Base-by-base conservation (phyloP, 2,329 filamentous ascomycete genomes). In the Apiospora hydei region DNA sequence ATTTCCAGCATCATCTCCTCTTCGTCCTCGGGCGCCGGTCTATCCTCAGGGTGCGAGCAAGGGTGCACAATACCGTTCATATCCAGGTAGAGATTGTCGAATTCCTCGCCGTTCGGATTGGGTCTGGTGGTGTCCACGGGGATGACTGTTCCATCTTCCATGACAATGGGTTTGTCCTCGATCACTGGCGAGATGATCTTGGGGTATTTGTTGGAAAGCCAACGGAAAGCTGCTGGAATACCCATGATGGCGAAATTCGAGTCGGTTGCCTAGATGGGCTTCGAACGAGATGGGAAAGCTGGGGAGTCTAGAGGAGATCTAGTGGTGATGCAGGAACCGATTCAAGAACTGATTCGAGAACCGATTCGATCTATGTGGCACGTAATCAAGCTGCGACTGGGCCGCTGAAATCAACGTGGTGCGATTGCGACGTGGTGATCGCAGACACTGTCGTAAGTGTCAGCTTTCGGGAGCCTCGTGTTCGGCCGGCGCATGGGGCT, bases 31-130 rank as follows among this genome's bases (percentile, higher is more conserved):
- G 96, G 96, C 4, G 96, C 91, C 1, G 96, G 95, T 74, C 91
- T 91, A 79, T 98, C 96, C 82, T 99, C 96, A 0, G 96, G 96
- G 84, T 99, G 96, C 67, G 96, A 98, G 85, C 96, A 99, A 44
- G 97, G 97, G 86, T 99, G 96, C 49, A 99, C 96, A 76, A 99
- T 99, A 81, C 96, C 97, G 83, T 99, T 99, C 96, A 99, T 98
- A 80, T 99, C 96, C 75, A 99, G 90, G 80, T 99, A 99, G 7
- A 99, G 87, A 79, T 99, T 99, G 84, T 99, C 96, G 79, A 98
- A 94, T 83, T 99, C 96, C 84, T 98, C 96, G 81, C 95, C 95
- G 84, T 99, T 99, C 3, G 97, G 97, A 80, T 99, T 99, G 7
- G 94, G 91, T 51, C 90, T 87, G 8, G 93, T 95, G 14, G 90